Base-by-base conservation (phyloP, 306 rosid genomes). In the Castanospermum australe region DNA sequence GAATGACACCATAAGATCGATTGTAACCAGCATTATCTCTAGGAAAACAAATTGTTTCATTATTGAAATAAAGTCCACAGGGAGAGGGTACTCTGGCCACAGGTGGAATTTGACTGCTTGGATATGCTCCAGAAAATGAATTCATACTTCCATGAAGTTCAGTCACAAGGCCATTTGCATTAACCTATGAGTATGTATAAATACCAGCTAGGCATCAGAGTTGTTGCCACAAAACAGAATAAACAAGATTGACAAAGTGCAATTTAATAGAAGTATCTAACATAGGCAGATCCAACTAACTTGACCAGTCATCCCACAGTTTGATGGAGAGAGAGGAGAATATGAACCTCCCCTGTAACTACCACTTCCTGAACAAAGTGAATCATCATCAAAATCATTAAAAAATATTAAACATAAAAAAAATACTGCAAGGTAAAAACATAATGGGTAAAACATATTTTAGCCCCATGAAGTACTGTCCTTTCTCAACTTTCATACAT, bases 81-180 rank as follows among this genome's bases (percentile, higher is more conserved):
- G 76, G 80, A 42, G 44, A 14, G 55, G 55, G 69, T 54, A 52
- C 71, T 38, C 82, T 17, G 15, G 78, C 67, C 8, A 20, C 45
- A 63, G 75, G 82, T 38, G 70, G 79, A 62, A 14, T 45, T 77
- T 41, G 84, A 67, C 71, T 72, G 61, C 71, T 63, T 44, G 74
- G 81, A 84, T 77, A 66, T 75, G 59, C 84, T 71, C 69, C 76
- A 55, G 78, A 52, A 66, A 71, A 39, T 28, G 84, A 63, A 77
- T 71, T 76, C 64, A 66, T 47, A 55, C 60, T 70, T 55, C 80
- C 81, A 41, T 13, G 57, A 67, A 8, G 63, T 57, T 63, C 69
- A 33, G 55, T 56, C 74, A 61, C 52, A 41, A 22, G 76, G 68
- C 30, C 44, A 38, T 35, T 30, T 30, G 56, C 20, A 48, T 38